These are phyloP conservation scores for Phytophthora podocarpi DNA, from an alignment of 352 stramenopile species.

Conservation along the genomic window DNA sequence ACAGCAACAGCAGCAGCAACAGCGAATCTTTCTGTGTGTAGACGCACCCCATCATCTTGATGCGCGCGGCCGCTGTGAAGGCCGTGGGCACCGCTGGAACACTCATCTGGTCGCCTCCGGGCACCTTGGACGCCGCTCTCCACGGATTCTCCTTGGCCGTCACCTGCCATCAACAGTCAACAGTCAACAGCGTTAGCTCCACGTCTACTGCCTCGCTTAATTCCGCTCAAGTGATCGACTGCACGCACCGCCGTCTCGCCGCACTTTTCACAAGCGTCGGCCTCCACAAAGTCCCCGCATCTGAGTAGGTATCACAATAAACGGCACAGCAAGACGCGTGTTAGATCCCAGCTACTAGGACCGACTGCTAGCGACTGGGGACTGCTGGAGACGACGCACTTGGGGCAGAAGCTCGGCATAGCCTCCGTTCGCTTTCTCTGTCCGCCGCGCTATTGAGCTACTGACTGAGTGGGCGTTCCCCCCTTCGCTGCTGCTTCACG, in stretches of 20 bases:
- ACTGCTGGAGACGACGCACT: constrained; percentile 35
- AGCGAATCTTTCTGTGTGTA: background rate
- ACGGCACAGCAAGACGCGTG: background rate
- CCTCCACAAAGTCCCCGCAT: constrained; percentile 68
- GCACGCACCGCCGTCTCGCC: constrained; percentile 62
- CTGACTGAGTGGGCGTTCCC: constrained; percentile 24
- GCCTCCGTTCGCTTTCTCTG: constrained; percentile 18
- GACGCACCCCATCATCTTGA: constrained; percentile 60
- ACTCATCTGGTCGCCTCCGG: constrained; percentile 42
- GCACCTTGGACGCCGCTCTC: constrained; percentile 52
- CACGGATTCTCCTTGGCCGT: constrained; percentile 51
- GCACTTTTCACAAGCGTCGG: constrained; percentile 60
- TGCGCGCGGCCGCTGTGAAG: constrained; percentile 56
- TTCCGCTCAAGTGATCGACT: background rate
- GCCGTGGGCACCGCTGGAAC: constrained; percentile 67
- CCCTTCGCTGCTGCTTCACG: constrained; percentile 21
- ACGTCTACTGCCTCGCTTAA: background rate
- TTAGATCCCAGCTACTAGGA: too few relatives aligned
- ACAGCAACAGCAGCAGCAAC: background rate
- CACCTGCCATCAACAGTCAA: constrained; percentile 31
- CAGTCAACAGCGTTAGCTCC: background rate
- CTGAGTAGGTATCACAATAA: constrained; percentile 21
- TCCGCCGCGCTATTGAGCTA: constrained; percentile 12
- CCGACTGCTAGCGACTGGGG: background rate
- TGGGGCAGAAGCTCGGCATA: constrained; percentile 77